Percentiles rank a stretch among this genome's conserved stretches.
These are phyloP conservation scores for Solanum verrucosum DNA, from an alignment of 257 asterid species.

Conservation along the genomic window DNA sequence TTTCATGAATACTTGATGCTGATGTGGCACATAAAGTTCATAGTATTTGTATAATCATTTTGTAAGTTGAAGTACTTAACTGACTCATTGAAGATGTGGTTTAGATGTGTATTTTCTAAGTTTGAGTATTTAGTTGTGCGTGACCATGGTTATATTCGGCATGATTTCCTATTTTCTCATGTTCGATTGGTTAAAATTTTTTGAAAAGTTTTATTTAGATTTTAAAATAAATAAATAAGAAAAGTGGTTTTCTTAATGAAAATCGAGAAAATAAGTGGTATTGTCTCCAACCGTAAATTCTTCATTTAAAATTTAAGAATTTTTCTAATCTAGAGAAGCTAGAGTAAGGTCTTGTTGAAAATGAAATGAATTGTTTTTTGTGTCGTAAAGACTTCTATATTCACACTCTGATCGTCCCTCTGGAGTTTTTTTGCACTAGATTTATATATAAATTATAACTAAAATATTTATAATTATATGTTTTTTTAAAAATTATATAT, in stretches of 20 bases:
- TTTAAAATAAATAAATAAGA: too few species aligned
- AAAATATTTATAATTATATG: too few species aligned
- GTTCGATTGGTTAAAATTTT: fast-evolving
- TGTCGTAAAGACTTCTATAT: neutral
- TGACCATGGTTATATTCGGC: neutral
- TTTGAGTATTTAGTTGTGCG: neutral
- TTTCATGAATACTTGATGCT: neutral
- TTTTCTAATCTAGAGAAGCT: neutral
- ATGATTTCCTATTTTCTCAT: fast-evolving
- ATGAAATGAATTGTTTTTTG: neutral
- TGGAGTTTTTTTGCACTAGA: too few species aligned
- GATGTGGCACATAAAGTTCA: too few species aligned
- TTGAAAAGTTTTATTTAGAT: too few species aligned
- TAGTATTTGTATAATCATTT: too few species aligned
- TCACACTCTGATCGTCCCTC: neutral
- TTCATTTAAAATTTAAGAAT: too few species aligned
- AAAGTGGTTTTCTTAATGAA: neutral
- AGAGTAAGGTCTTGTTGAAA: neutral
- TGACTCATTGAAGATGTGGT: too few species aligned
- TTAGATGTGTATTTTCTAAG: neutral
- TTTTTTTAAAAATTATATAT: too few species aligned
- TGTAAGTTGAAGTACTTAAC: neutral
- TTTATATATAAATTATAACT: too few species aligned
- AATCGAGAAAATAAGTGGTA: neutral
- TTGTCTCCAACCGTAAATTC: too few species aligned